These are phyloP conservation scores for Podila verticillata DNA, from an alignment of 192 early-diverging fungal species.

Conservation along the genomic window DNA sequence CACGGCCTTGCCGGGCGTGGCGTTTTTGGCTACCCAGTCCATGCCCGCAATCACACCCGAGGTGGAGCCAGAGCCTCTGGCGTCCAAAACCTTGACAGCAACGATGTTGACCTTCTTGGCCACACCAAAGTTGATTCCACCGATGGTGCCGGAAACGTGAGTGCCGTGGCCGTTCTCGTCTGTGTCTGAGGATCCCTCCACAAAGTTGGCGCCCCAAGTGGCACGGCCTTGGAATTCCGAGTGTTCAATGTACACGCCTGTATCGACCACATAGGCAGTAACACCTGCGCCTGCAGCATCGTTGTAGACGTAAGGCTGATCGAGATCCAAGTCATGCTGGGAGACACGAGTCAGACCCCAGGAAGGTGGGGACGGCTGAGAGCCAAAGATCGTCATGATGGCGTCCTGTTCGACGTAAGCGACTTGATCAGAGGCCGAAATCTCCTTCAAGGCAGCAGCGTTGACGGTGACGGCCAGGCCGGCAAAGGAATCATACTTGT, in stretches of 20 bases:
- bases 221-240: conserved; percentile 62
- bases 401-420: conserved; percentile 37
- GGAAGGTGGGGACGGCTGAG: conserved; percentile 32
- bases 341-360: conserved; percentile 66
- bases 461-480: conserved; percentile 22
- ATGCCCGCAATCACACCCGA: conserved; percentile 64
- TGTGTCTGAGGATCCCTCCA: conserved; percentile 14
- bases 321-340: conserved; percentile 45
- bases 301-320: conserved; percentile 39
- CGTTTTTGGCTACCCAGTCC: conserved; percentile 47
- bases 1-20: conserved; percentile 28
- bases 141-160: conserved; percentile 66
- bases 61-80: conserved; percentile 58
- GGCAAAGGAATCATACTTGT: background rate
- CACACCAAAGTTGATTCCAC: conserved; percentile 66
- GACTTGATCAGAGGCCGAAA: conserved; percentile 16
- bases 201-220: conserved; percentile 49
- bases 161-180: conserved; percentile 68
- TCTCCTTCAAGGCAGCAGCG: conserved; percentile 17
- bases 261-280: conserved; percentile 60
- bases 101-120: conserved; percentile 69
- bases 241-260: conserved; percentile 58
- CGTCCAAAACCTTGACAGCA: conserved; percentile 68
- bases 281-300: conserved; percentile 48
- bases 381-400: conserved; percentile 17